Evolutionary conservation across 2,329 filamentous ascomycete species (phyloP).

Genomic region (Fusarium stilboides): DNA sequence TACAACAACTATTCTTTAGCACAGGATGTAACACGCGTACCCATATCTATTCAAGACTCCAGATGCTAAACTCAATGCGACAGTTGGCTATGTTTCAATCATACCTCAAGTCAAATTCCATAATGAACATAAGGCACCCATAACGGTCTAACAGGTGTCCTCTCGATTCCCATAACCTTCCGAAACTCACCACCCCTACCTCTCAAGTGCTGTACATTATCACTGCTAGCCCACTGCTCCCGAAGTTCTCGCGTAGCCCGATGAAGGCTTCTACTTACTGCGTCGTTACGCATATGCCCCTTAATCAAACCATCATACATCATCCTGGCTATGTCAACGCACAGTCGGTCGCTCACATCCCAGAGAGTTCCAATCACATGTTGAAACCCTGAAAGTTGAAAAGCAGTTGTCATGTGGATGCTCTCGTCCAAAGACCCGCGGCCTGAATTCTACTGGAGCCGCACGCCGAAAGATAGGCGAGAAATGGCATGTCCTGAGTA

Average conservation of each 20-base stretch:
- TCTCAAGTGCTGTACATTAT: too few species aligned
- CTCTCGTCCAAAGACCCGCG: neutral
- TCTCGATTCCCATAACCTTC: neutral
- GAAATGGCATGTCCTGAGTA: neutral
- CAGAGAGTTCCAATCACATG: neutral
- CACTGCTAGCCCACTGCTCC: neutral
- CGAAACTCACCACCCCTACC: neutral
- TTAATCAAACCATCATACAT: neutral
- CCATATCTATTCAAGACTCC: too few species aligned
- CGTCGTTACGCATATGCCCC: neutral
- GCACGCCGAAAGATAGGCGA: constrained; percentile 5
- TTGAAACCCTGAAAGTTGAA: neutral
- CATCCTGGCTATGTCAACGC: neutral
- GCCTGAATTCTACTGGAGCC: neutral
- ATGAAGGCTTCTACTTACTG: neutral
- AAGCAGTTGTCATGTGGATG: neutral
- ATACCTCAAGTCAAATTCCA: neutral
- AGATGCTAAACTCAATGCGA: too few species aligned
- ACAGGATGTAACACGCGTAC: neutral
- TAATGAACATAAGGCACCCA: neutral
- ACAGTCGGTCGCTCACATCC: neutral
- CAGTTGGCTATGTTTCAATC: neutral
- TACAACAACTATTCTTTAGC: neutral
- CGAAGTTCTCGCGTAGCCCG: neutral
- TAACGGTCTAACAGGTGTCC: too few species aligned